phyloP scores from a whole-genome alignment of 306 rosid species.

The Begonia fuchsioides region DNA sequence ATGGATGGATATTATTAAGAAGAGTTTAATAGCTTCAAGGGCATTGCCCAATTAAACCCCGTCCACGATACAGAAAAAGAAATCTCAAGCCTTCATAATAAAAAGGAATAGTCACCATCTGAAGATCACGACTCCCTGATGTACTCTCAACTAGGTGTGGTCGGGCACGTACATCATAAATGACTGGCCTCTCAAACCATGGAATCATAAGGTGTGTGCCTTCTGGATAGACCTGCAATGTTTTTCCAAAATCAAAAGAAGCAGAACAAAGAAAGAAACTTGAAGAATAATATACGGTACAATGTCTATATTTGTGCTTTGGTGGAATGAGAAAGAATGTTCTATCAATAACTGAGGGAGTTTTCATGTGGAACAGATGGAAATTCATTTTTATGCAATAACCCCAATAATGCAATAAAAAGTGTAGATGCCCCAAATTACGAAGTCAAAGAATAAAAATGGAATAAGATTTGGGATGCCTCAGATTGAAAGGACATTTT shows the following conservation, averaged over 20 bases:
- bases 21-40: no score
- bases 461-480: no score
- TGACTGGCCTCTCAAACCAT: slow-evolving; percentile 82
- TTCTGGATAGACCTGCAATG: slow-evolving; percentile 79
- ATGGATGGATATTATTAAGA: no score
- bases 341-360: background rate
- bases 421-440: no score
- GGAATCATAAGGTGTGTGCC: slow-evolving; percentile 73
- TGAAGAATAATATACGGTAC: background rate
- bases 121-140: slow-evolving; percentile 78
- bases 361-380: background rate
- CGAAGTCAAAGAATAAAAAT: no score
- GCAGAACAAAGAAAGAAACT: background rate
- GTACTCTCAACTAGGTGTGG: slow-evolving; percentile 59
- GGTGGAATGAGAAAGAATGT: background rate
- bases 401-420: no score
- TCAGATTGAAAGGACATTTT: no score
- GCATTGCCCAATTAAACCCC: no score
- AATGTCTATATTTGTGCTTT: background rate
- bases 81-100: no score
- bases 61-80: no score
- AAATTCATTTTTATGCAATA: no score
- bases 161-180: slow-evolving; percentile 75
- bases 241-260: background rate
- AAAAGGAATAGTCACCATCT: slow-evolving; percentile 33